Evolutionary conservation across 257 asterid species (phyloP).

Genomic region (Thymus mandschuricus): DNA sequence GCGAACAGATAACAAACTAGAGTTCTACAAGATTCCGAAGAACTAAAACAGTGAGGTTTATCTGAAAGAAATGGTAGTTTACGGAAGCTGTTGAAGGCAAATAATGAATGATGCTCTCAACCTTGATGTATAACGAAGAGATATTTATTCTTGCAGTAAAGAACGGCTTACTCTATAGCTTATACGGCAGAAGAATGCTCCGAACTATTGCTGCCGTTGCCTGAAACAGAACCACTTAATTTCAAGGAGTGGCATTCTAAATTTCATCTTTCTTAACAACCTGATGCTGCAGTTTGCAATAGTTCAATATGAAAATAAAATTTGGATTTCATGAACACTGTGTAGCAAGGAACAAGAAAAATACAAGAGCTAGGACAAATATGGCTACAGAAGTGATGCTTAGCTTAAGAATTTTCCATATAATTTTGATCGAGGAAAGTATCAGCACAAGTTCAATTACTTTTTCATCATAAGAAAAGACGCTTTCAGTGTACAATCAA

Average conservation of each 20-base stretch:
- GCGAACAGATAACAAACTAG: not conserved
- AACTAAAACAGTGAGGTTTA: not conserved
- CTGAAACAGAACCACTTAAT: slow-evolving; percentile 31
- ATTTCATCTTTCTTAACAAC: slow-evolving; percentile 3
- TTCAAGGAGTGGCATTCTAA: slow-evolving; percentile 13
- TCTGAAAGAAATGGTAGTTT: not conserved
- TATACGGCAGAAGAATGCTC: slow-evolving; percentile 28
- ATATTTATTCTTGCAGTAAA: not conserved
- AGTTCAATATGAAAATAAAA: slow-evolving; percentile 4
- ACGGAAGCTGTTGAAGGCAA: not conserved
- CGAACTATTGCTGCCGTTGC: slow-evolving; percentile 11
- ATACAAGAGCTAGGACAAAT: not conserved
- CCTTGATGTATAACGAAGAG: not conserved
- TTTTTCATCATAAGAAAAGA: not conserved
- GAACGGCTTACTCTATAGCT: slow-evolving; percentile 25
- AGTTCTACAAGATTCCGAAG: not conserved
- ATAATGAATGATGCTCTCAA: not conserved
- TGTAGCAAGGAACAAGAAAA: not conserved
- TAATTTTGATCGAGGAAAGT: not conserved
- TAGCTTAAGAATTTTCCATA: not conserved
- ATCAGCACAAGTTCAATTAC: not conserved
- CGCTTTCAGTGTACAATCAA: not conserved
- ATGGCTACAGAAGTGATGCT: not conserved
- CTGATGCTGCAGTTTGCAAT: slow-evolving; percentile 11
- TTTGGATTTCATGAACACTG: not conserved